These are phyloP conservation scores for Hypoxylon lienhwacheense DNA, from an alignment of 495 filamentous ascomycete species.

Conservation along the genomic window DNA sequence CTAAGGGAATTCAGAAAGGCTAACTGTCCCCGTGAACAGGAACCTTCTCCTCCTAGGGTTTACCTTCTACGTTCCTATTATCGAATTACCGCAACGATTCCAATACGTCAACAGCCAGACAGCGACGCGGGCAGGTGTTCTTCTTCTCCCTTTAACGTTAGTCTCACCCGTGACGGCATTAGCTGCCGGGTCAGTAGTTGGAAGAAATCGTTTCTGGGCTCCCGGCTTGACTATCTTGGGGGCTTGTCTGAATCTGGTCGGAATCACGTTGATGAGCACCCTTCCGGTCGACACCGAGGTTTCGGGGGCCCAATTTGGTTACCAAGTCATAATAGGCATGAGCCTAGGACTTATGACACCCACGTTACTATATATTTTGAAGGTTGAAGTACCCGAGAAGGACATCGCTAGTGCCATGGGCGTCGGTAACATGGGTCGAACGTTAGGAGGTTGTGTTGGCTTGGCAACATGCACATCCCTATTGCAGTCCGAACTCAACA, in stretches of 20 bases:
- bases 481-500: conserved; percentile 16
- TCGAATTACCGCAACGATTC: conserved; percentile 18
- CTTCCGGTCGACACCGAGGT: conserved; percentile 2
- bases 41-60: conserved; percentile 14
- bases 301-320: conserved; percentile 12
- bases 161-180: conserved; percentile 15
- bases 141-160: conserved; percentile 15
- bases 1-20: too few relatives aligned
- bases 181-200: conserved; percentile 10
- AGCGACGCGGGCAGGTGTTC: conserved; percentile 16
- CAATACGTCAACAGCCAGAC: conserved; percentile 18
- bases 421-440: conserved; percentile 20
- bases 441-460: conserved; percentile 15
- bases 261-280: conserved; percentile 18
- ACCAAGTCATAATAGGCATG: conserved; percentile 20
- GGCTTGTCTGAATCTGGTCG: conserved; percentile 9
- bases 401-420: conserved; percentile 20
- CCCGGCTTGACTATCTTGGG: conserved; percentile 14
- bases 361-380: conserved; percentile 12
- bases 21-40: not conserved
- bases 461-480: conserved; percentile 11
- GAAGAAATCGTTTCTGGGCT: conserved; percentile 16
- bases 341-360: conserved; percentile 24
- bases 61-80: conserved; percentile 18
- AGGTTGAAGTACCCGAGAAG: conserved; percentile 16